Conservation (phyloP, 2,329 filamentous ascomycete species). For the Penicillium sp. region DNA sequence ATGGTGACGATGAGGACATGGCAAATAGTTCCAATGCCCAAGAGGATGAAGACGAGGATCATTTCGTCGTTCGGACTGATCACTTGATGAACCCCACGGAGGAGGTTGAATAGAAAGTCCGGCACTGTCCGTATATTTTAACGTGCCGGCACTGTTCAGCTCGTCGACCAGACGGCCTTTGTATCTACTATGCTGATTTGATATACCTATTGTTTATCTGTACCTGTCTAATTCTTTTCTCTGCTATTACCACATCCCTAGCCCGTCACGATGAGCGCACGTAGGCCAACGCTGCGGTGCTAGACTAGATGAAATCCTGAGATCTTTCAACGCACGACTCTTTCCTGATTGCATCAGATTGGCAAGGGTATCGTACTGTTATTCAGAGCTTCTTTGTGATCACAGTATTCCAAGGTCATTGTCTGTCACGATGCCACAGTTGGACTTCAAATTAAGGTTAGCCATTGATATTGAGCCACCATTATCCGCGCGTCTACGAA, state of each 20-base stretch:
- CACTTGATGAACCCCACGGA: constrained; percentile 2
- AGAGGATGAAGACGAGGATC: constrained; percentile 29
- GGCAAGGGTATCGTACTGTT: too few species aligned
- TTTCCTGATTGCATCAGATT: neutral
- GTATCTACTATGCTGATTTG: constrained; percentile 7
- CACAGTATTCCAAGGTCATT: neutral
- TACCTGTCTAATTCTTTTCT: neutral
- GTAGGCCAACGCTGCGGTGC: neutral
- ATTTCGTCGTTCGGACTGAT: constrained; percentile 9
- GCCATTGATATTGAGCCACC: neutral
- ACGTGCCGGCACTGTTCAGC: neutral
- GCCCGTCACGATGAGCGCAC: neutral
- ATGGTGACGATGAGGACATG: constrained; percentile 30
- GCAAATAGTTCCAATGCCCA: constrained; percentile 19
- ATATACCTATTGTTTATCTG: constrained; percentile 4
- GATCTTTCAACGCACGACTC: neutral
- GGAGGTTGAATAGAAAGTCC: neutral
- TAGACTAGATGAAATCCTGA: neutral
- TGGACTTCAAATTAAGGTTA: neutral
- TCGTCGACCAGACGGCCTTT: neutral
- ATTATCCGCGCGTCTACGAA: neutral
- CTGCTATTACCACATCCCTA: neutral
- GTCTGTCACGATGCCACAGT: neutral
- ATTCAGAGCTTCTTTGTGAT: neutral
- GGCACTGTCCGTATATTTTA: neutral